Base-by-base conservation (phyloP, 2,329 filamentous ascomycete genomes). In the Rhexocercosporidium sp. region DNA sequence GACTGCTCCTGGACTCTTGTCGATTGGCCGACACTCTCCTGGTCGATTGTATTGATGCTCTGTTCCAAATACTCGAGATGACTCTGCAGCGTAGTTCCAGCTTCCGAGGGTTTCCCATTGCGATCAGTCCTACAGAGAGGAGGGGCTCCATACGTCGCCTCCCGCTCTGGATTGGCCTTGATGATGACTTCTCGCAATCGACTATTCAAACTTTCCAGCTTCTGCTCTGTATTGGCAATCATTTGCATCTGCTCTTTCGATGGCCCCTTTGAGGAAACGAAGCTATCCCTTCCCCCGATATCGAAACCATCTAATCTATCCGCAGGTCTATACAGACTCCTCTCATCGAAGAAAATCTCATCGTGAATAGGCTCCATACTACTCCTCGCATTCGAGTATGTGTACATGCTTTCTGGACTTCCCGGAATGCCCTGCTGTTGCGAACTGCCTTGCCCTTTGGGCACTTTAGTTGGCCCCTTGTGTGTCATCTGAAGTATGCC, bases 401-500 rank as follows among this genome's bases (percentile, higher is more conserved):
- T 89, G 74, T 92, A 90, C 70, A 93, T 86, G 80, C 90, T 94
- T 76, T 93, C 91, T 8, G 91, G 91, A 73, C 90, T 94, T 64
- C 90, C 89, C 6, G 91, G 91, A 69, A 92, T 88, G 22, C 86
- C 87, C 47, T 56, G 51, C 54, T 69, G 71, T 47, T 82, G 76
- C 7, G 81, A 75, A 54, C 81, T 79, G 0, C 78, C 77, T 39
- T 78, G 79, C 1, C 81, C 79, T 16, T 79, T 80, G 8, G 82
- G 78, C 3, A 80, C 74, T 63, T 81, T 82, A 71, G 84, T 83
- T n/a, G 91, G 84, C 0, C 87, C 88, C 73, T 90, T 91, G 79
- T 98, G 94, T 9, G 94, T 96, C 78, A 97, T 86, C 77, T 97
- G 94, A 63, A 99, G 82, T 46, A 99, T 92, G 53, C 93, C 95